Evolutionary conservation across 371 early-diverging fungal genomes (phyloP).

Genomic region (Rhizopus arrhizus): DNA sequence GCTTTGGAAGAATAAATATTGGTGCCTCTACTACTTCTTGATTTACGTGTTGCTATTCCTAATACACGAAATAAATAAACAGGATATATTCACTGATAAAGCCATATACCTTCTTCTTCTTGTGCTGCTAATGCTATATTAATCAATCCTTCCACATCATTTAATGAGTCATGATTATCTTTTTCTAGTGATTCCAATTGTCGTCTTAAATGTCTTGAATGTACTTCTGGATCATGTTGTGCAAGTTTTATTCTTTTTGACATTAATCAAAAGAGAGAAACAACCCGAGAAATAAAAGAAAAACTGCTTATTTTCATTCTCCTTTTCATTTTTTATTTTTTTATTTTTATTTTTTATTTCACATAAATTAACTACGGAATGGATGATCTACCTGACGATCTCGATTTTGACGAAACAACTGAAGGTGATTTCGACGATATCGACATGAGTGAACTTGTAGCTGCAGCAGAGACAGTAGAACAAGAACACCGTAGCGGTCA

Average conservation of each 20-base stretch:
- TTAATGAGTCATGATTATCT: conserved; percentile 63
- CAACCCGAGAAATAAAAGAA: not conserved
- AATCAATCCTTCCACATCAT: conserved; percentile 61
- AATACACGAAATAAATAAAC: not conserved
- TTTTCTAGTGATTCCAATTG: conserved; percentile 67
- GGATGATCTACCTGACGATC: conserved; percentile 20
- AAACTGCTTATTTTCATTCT: not conserved
- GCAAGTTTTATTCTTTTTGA: conserved; percentile 31
- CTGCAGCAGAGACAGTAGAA: conserved; percentile 24
- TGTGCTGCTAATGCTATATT: conserved; percentile 53
- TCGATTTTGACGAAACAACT: conserved; percentile 28
- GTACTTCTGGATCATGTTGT: conserved; percentile 45
- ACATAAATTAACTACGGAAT: conserved; percentile 9
- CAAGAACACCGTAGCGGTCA: conserved; percentile 7
- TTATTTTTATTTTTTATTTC: conserved; percentile 2
- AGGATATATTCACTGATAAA: not conserved
- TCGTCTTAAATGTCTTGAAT: conserved; percentile 52
- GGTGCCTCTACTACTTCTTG: conserved; percentile 27
- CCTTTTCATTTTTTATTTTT: not conserved
- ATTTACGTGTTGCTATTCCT: conserved; percentile 24
- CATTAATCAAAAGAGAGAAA: conserved; percentile 14
- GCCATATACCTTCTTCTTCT: conserved; percentile 36
- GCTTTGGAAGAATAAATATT: conserved; percentile 53
- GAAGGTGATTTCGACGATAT: conserved; percentile 27
- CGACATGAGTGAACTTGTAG: conserved; percentile 18